Evolutionary conservation across 495 filamentous ascomycete species (phyloP).

Genomic region (Endocarpon pusillum): DNA sequence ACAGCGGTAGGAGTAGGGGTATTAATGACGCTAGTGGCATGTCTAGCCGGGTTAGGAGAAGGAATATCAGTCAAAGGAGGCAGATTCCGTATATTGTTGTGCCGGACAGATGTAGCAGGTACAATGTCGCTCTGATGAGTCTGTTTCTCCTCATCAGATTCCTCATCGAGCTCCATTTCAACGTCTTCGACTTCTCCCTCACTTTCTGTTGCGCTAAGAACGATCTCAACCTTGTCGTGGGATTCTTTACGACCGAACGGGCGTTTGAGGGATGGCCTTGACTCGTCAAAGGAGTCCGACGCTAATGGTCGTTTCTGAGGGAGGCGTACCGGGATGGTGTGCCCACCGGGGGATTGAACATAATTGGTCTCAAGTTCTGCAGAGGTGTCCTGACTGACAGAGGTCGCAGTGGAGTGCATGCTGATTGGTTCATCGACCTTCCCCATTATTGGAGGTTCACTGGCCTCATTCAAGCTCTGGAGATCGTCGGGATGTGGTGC

Average conservation of each 20-base stretch:
- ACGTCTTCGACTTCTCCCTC: conserved; percentile 24
- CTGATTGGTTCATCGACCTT: too few species aligned
- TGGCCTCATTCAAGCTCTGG: too few species aligned
- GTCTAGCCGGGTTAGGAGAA: background rate
- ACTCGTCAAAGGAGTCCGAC: conserved; percentile 52
- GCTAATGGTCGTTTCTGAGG: conserved; percentile 82
- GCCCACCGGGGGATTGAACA: too few species aligned
- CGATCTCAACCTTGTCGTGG: conserved; percentile 37
- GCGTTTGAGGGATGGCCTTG: conserved; percentile 37
- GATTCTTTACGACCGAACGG: conserved; percentile 32
- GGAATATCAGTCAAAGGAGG: conserved; percentile 24
- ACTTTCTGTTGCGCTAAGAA: conserved; percentile 55
- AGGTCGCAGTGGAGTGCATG: too few species aligned
- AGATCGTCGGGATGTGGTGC: conserved; percentile 5
- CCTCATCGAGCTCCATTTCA: conserved; percentile 24
- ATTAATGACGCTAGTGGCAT: conserved; percentile 20
- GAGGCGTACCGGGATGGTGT: too few species aligned
- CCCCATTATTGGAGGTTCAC: too few species aligned
- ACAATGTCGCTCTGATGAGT: background rate
- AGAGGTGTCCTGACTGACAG: too few species aligned
- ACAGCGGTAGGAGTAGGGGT: conserved; percentile 12
- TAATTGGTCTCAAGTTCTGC: too few species aligned
- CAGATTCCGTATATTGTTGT: conserved; percentile 21
- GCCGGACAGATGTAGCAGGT: conserved; percentile 1
- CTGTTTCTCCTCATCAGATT: conserved; percentile 15